phyloP scores from a whole-genome alignment of 495 filamentous ascomycete species.

The Hypoxylon trugodes region DNA sequence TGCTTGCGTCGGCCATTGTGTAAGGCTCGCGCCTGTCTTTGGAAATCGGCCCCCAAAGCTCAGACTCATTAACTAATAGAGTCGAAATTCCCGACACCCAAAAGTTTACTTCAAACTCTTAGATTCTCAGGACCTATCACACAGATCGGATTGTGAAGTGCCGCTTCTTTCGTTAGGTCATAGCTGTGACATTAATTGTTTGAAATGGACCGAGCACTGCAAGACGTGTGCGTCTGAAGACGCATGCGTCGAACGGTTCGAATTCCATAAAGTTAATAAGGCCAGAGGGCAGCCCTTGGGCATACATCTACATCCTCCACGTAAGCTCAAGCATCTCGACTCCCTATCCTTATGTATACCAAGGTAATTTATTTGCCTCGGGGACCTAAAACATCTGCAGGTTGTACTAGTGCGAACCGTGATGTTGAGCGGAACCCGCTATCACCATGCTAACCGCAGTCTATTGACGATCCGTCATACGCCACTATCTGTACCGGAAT shows the following conservation, averaged over 20 bases:
- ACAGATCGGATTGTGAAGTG: too few relatives aligned
- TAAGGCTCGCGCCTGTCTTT: neutral
- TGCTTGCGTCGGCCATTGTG: conserved; percentile 3
- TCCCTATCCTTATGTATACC: conserved; percentile 14
- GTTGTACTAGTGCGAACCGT: conserved; percentile 26
- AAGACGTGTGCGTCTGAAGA: neutral
- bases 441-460: conserved; percentile 16
- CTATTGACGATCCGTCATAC: conserved; percentile 16
- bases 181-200: conserved; percentile 4
- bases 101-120: neutral
- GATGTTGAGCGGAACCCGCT: conserved; percentile 21
- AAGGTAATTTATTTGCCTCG: conserved; percentile 15
- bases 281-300: neutral
- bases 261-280: conserved; percentile 6
- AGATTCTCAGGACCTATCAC: too few relatives aligned
- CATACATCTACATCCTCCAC: conserved; percentile 23
- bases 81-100: neutral
- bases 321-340: conserved; percentile 13
- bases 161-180: neutral
- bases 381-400: conserved; percentile 23
- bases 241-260: conserved; percentile 15
- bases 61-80: neutral
- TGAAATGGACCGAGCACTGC: neutral
- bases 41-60: neutral
- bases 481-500: conserved; percentile 17